These are phyloP conservation scores for Microbotryum lychnidis-dioicae DNA, from an alignment of 1,284 basidiomycete genomes.

Conservation along the genomic window DNA sequence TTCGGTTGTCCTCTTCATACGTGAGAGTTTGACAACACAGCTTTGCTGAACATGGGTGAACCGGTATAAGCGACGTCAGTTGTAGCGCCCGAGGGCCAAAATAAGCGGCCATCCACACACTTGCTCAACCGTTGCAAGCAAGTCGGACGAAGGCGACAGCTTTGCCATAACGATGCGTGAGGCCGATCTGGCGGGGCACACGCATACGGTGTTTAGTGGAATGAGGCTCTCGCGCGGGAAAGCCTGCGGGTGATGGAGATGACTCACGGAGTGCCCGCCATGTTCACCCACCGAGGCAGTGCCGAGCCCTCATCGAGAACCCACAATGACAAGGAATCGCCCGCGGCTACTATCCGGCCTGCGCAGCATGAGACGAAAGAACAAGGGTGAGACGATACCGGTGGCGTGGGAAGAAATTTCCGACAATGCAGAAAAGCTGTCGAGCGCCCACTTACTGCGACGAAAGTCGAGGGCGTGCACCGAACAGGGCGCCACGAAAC, in stretches of 20 bases:
- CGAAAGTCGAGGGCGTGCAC: conserved; percentile 59
- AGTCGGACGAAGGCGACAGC: conserved; percentile 10
- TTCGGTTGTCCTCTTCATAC: not conserved
- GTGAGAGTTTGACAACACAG: conserved; percentile 9
- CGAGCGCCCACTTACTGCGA: conserved; percentile 49
- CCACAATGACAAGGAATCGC: conserved; percentile 20
- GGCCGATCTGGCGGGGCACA: not conserved
- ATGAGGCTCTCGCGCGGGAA: not conserved
- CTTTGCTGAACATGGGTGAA: conserved; percentile 5
- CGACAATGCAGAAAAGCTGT: not conserved
- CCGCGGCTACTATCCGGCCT: conserved; percentile 23
- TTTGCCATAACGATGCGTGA: not conserved
- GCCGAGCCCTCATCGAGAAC: conserved; percentile 12
- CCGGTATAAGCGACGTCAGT: too few species aligned
- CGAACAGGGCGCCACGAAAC: conserved; percentile 50
- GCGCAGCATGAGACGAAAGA: conserved; percentile 39
- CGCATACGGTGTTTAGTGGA: not conserved
- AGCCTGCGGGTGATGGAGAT: not conserved
- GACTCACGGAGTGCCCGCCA: not conserved
- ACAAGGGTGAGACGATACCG: conserved; percentile 52
- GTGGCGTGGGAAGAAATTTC: conserved; percentile 22
- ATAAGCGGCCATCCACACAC: not conserved
- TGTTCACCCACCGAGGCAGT: conserved; percentile 19
- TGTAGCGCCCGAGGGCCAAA: too few species aligned
- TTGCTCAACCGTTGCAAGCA: conserved; percentile 12